phyloP scores from a whole-genome alignment of 306 rosid species.

The Cucumis hystrix region DNA sequence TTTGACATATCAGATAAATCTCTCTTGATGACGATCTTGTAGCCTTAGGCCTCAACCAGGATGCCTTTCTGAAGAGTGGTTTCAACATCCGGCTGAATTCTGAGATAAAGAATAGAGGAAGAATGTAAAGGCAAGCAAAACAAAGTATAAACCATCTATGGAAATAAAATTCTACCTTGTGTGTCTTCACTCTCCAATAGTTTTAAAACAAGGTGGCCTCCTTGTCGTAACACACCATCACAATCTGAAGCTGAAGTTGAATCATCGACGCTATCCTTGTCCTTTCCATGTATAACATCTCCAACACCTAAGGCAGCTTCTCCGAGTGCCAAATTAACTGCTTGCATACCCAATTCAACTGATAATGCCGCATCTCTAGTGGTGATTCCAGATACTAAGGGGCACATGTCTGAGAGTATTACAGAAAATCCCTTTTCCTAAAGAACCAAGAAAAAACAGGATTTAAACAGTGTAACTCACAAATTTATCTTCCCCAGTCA shows the following conservation, averaged over 20 bases:
- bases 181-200: constrained; percentile 84
- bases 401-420: constrained; percentile 89
- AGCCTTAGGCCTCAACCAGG: constrained; percentile 91
- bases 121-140: background rate
- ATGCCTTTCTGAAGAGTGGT: constrained; percentile 59
- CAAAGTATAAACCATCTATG: background rate
- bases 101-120: constrained; percentile 16
- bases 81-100: constrained; percentile 60
- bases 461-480: background rate
- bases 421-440: constrained; percentile 51
- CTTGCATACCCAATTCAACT: constrained; percentile 68
- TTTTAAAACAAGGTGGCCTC: constrained; percentile 72
- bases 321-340: constrained; percentile 74
- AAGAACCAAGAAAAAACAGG: background rate
- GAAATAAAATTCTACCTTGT: constrained; percentile 36
- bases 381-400: constrained; percentile 72
- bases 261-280: constrained; percentile 11
- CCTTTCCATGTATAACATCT: constrained; percentile 5
- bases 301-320: constrained; percentile 21
- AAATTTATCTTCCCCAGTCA: background rate
- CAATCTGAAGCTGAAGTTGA: constrained; percentile 12
- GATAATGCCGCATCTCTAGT: constrained; percentile 73
- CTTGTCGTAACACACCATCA: constrained; percentile 43
- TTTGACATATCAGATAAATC: constrained; percentile 83
- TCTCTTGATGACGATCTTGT: constrained; percentile 87